A percentile compares a stretch with the other conserved stretches of the same genome.
phyloP scores from a whole-genome alignment of 1,284 basidiomycete genomes.

The Psilocybe mexicana region DNA sequence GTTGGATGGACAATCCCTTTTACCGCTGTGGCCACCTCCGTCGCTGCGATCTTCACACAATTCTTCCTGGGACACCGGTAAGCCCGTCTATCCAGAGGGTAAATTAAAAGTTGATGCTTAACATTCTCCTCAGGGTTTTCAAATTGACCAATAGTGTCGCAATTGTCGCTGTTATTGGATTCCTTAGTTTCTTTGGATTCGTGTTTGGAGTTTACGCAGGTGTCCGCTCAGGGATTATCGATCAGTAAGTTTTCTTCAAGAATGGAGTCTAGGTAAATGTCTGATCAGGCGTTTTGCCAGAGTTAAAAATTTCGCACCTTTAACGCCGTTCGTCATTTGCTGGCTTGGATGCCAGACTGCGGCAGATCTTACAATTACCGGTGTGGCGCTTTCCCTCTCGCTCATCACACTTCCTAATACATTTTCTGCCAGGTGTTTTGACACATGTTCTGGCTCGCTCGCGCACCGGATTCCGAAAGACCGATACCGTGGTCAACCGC shows the following conservation, averaged over 20 bases:
- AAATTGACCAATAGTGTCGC: constrained; percentile 37
- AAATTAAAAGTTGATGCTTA: not conserved
- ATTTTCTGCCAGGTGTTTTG: constrained; percentile 32
- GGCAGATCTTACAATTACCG: constrained; percentile 41
- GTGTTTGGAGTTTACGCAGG: constrained; percentile 39
- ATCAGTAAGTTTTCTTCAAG: constrained; percentile 28
- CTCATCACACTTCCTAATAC: not conserved
- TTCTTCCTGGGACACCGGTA: constrained; percentile 45
- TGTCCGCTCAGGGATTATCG: constrained; percentile 37
- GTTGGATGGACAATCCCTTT: constrained; percentile 46
- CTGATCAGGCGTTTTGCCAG: constrained; percentile 13
- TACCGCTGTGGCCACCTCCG: constrained; percentile 43
- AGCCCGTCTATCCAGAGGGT: not conserved
- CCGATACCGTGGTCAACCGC: constrained; percentile 44
- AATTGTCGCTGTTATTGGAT: constrained; percentile 33
- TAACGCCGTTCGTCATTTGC: constrained; percentile 31
- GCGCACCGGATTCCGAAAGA: constrained; percentile 45
- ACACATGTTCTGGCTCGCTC: constrained; percentile 37
- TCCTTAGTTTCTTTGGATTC: constrained; percentile 36
- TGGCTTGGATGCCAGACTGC: constrained; percentile 45
- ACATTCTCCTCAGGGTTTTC: constrained; percentile 25
- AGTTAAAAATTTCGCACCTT: constrained; percentile 25
- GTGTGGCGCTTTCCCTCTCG: constrained; percentile 24
- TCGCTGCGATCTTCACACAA: constrained; percentile 45
- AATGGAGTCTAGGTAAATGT: not conserved